phyloP scores from a whole-genome alignment of 1,284 basidiomycete species.

The Leucoagaricus sp. region DNA sequence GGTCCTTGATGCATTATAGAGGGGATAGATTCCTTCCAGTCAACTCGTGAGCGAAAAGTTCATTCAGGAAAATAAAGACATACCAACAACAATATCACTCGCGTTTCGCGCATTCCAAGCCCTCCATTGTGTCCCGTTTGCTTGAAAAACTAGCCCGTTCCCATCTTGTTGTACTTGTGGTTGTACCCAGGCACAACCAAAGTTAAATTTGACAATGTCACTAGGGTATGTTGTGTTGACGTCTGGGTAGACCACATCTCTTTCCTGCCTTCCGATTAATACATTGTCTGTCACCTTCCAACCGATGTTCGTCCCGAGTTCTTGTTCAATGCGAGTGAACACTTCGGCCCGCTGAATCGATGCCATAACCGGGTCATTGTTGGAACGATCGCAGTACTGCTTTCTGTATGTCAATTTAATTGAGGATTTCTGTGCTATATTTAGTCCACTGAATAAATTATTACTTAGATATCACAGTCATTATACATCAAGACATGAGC shows the following conservation, averaged over 20 bases:
- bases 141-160: neutral
- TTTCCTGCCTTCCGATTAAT: slow-evolving; percentile 7
- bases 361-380: slow-evolving; percentile 3
- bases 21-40: neutral
- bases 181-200: neutral
- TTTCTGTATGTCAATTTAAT: no score
- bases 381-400: no score
- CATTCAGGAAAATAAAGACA: neutral
- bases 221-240: slow-evolving; percentile 3
- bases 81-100: slow-evolving; percentile 4
- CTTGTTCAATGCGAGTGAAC: neutral
- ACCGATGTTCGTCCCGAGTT: neutral
- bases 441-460: no score
- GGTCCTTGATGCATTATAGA: neutral
- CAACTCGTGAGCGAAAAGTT: neutral
- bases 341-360: slow-evolving; percentile 11
- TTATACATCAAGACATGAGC: no score
- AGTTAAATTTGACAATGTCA: slow-evolving; percentile 1
- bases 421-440: no score
- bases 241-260: neutral
- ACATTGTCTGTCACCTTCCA: slow-evolving; percentile 1
- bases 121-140: slow-evolving; percentile 5
- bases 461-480: no score
- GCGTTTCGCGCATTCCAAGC: slow-evolving; percentile 3
- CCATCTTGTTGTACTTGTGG: neutral